Conservation (phyloP, 495 filamentous ascomycete genomes). For the Hyaloscypha variabilis region DNA sequence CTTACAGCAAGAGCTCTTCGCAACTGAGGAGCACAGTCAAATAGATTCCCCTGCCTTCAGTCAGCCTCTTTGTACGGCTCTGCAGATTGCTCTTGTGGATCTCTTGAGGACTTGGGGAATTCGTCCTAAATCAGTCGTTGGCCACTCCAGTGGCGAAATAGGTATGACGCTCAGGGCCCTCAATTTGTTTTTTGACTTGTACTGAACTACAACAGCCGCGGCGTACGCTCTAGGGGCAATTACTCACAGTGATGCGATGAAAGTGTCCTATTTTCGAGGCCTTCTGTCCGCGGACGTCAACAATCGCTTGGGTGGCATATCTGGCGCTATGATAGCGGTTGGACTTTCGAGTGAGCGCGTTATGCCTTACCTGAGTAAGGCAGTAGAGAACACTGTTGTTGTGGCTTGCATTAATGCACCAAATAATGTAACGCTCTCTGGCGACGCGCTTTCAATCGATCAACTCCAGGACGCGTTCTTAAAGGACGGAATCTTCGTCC, state of each 20-base stretch:
- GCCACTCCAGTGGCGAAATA: not conserved
- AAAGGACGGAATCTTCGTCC: not conserved
- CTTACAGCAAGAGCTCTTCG: slow-evolving; percentile 33
- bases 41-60: slow-evolving; percentile 51
- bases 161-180: not conserved
- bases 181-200: not conserved
- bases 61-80: slow-evolving; percentile 54
- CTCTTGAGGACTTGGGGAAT: slow-evolving; percentile 28
- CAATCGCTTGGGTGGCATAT: not conserved
- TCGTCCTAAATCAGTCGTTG: not conserved
- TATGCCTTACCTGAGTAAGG: not conserved
- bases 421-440: not conserved
- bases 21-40: slow-evolving; percentile 38
- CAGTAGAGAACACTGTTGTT: not conserved
- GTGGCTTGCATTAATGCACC: not conserved
- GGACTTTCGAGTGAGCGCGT: not conserved
- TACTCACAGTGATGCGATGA: slow-evolving; percentile 5
- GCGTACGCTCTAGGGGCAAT: not conserved
- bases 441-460: not conserved
- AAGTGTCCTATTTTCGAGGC: slow-evolving; percentile 15
- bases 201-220: no score
- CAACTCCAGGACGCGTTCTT: not conserved
- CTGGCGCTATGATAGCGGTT: not conserved
- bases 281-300: slow-evolving; percentile 2
- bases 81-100: slow-evolving; percentile 57